Evolutionary conservation across 257 asterid genomes (phyloP), one percentile per base, ranked within the genome.

Genomic region (Knoxia roxburghii): DNA sequence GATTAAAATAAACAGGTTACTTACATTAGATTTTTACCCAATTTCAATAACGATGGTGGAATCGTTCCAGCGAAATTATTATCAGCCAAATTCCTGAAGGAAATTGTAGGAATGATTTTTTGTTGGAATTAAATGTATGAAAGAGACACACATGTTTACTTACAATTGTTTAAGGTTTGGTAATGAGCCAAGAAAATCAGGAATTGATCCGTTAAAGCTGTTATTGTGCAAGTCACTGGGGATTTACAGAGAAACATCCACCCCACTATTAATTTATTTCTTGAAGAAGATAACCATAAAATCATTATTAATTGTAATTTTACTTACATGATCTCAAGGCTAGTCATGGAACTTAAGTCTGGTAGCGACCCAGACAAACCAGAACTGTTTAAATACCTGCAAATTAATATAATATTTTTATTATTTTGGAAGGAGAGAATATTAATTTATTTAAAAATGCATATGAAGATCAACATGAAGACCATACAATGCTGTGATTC

Each of bases 401-500:
- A 75, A 70, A 40, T 21, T n/a, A 52, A 1, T n/a, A 54, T 6
- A 12, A 52, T 10, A 50, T 11, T 1, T n/a, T 11, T 33, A n/a
- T n/a, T n/a, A n/a, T n/a, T n/a, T n/a, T n/a, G n/a, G n/a, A n/a
- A n/a, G n/a, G n/a, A n/a, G n/a, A n/a, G n/a, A n/a, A n/a, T n/a
- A n/a, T n/a, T n/a, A n/a, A n/a, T n/a, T n/a, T n/a, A n/a, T 45
- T 14, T 20, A 10, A 18, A 13, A 37, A 18, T 7, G 17, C 33
- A 7, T 24, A 49, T 23, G 51, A 21, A 15, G 26, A 14, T 27
- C 14, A 18, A 46, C 6, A 32, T 41, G 30, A 48, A 23, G 8
- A 33, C 12, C 76, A 26, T 85, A 86, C 95, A 86, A 26, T 32
- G 92, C 67, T 23, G 96, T 88, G 3, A 86, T 79, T n/a, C 89